These are phyloP conservation scores for Aeschynomene evenia DNA, from an alignment of 306 rosid genomes.

Conservation along the genomic window DNA sequence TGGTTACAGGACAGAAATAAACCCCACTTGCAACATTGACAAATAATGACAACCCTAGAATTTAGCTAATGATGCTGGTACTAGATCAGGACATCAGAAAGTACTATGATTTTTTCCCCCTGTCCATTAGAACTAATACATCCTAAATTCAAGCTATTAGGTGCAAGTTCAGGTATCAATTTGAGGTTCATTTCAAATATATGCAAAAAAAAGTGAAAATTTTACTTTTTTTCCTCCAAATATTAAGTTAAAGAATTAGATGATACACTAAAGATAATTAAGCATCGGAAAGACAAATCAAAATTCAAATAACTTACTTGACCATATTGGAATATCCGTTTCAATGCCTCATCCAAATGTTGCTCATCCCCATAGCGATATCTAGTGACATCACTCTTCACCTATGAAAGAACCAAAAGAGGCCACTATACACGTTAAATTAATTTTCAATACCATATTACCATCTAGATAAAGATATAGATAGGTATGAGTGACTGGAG, in stretches of 20 bases:
- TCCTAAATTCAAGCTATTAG: not conserved
- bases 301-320: slow-evolving; percentile 51
- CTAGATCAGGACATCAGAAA: not conserved
- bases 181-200: slow-evolving; percentile 13
- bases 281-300: slow-evolving; percentile 9
- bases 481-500: not conserved
- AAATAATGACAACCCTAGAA: not conserved
- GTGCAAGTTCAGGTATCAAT: not conserved
- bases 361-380: slow-evolving; percentile 97
- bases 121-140: not conserved
- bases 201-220: not conserved
- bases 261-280: not conserved
- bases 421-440: slow-evolving; percentile 1
- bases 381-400: slow-evolving; percentile 83
- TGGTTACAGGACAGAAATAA: not conserved
- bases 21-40: not conserved
- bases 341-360: slow-evolving; percentile 93
- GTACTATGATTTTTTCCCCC: not conserved
- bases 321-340: slow-evolving; percentile 93
- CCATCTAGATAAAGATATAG: not conserved
- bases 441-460: slow-evolving; percentile 13
- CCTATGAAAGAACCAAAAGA: slow-evolving; percentile 49
- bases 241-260: slow-evolving; percentile 7
- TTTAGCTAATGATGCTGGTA: slow-evolving; percentile 8
- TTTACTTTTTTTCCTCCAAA: not conserved